Base-by-base conservation (phyloP, 495 filamentous ascomycete genomes). In the Aspergillus incahuasiensis region DNA sequence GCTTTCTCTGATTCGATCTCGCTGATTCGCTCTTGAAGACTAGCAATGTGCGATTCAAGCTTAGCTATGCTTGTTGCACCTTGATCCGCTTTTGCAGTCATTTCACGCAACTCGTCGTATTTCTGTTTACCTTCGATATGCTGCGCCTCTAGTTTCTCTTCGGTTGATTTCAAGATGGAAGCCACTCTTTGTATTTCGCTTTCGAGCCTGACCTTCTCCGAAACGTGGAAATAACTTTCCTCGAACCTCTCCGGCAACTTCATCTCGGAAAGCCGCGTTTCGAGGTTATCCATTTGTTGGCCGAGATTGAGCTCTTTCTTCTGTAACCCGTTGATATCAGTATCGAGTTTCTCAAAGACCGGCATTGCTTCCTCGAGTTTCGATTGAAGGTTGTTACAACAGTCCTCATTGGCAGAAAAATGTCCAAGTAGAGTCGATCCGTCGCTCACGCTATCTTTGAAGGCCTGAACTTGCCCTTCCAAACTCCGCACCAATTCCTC, bases 121-220 rank as follows among this genome's bases (percentile, higher is more conserved):
- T 69, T 35, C 20, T 52, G 21, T 28, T 62, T 22, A 30, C 48
- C 66, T 6, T 65, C 55, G 1, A 48, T 20, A 7, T 64, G 52
- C 24, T 56, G 68, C 1, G 45, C 54, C 6, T 57, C 35, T 1
- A 68, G 22, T 13, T 42, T 52, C 22, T 65, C 52, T 32, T 59
- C 56, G 0, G 64, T 49, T 24, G 22, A 24, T 4, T 58, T 58
- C 11, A 66, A 9, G 12, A 64, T 58, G 13, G 25, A 45, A 1
- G 59, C 57, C 5, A 58, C 4, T 13, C 58, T 41, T 20, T 74
- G 58, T 20, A 71, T 42, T 24, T 51, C 58, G 24, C 58, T 40
- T 43, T 73, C 61, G 9, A 76, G 48, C 40, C 60, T 49, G 1
- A 63, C 25, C 21, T 67, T 68, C 44, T 72, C 65, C 1, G 49